A percentile compares a stretch with the other conserved stretches of the same genome.
Conservation (phyloP, 768 basidiomycete genomes). For the Phylloporus arenicola region DNA sequence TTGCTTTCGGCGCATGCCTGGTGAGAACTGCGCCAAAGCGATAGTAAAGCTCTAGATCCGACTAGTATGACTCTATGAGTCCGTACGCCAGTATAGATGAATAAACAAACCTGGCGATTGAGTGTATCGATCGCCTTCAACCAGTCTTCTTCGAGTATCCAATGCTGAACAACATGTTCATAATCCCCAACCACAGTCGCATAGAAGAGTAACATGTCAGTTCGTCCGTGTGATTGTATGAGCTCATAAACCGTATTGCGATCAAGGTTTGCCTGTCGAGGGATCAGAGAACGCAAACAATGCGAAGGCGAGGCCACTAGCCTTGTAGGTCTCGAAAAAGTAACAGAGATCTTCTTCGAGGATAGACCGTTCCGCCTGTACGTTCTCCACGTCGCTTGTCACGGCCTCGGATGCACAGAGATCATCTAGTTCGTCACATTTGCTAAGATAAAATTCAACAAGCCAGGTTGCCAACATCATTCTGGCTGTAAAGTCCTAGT, state of each 20-base stretch:
- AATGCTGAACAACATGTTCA: constrained; percentile 83
- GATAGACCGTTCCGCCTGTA: constrained; percentile 71
- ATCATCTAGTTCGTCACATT: constrained; percentile 95
- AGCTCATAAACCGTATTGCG: constrained; percentile 84
- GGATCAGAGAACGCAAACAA: neutral
- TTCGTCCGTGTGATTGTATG: constrained; percentile 88
- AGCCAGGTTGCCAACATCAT: constrained; percentile 99
- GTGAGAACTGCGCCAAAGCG: constrained; percentile 86
- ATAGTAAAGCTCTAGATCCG: constrained; percentile 86
- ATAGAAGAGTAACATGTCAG: constrained; percentile 87
- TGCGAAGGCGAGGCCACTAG: constrained; percentile 24
- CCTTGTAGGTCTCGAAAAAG: constrained; percentile 94
- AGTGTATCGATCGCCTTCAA: constrained; percentile 83
- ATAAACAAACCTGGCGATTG: constrained; percentile 66
- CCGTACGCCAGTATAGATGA: neutral
- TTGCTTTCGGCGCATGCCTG: constrained; percentile 80
- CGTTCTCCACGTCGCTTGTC: constrained; percentile 78
- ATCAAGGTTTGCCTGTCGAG: constrained; percentile 73
- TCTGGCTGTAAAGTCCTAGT: constrained; percentile 84
- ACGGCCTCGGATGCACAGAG: constrained; percentile 81
- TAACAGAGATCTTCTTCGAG: constrained; percentile 90
- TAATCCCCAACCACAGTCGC: constrained; percentile 78
- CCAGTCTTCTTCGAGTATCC: constrained; percentile 93
- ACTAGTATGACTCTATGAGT: constrained; percentile 37
- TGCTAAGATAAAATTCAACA: constrained; percentile 93